These are phyloP conservation scores for Boletus holoroseus DNA, from an alignment of 1,284 basidiomycete species.

Conservation along the genomic window DNA sequence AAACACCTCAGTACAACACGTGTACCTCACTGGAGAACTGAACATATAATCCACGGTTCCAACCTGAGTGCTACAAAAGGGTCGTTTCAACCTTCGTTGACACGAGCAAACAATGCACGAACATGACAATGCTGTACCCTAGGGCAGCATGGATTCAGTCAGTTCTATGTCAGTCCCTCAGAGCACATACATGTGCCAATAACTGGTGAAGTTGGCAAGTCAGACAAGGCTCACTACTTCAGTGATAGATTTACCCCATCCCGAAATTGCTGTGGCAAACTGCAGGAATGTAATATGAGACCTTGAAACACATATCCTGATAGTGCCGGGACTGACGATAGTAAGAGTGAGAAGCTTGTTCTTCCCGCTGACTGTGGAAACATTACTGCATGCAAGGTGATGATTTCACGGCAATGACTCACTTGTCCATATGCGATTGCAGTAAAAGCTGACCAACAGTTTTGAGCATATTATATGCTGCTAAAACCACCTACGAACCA, in stretches of 20 bases:
- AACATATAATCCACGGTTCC: constrained; percentile 3
- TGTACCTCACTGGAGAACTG: constrained; percentile 1
- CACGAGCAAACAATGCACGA: not conserved
- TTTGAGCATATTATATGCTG: not conserved
- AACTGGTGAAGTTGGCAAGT: not conserved
- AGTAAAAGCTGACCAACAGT: constrained; percentile 12
- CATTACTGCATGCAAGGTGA: not conserved
- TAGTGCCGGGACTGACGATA: constrained; percentile 8
- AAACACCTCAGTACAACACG: too few species aligned
- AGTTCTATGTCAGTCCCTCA: not conserved
- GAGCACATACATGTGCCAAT: constrained; percentile 7
- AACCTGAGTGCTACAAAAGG: not conserved
- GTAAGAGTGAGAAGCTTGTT: constrained; percentile 9
- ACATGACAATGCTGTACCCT: constrained; percentile 9
- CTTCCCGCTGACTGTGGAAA: constrained; percentile 10
- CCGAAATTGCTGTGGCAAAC: not conserved
- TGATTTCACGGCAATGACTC: not conserved
- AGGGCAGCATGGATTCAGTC: not conserved
- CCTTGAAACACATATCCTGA: not conserved
- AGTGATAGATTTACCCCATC: not conserved
- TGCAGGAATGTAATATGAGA: not conserved
- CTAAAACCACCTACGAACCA: constrained; percentile 2
- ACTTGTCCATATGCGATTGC: constrained; percentile 19
- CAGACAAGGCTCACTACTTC: not conserved
- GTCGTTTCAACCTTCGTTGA: not conserved